Conservation (phyloP, 2,329 filamentous ascomycete genomes). For the Dryadomyces quercivorus region DNA sequence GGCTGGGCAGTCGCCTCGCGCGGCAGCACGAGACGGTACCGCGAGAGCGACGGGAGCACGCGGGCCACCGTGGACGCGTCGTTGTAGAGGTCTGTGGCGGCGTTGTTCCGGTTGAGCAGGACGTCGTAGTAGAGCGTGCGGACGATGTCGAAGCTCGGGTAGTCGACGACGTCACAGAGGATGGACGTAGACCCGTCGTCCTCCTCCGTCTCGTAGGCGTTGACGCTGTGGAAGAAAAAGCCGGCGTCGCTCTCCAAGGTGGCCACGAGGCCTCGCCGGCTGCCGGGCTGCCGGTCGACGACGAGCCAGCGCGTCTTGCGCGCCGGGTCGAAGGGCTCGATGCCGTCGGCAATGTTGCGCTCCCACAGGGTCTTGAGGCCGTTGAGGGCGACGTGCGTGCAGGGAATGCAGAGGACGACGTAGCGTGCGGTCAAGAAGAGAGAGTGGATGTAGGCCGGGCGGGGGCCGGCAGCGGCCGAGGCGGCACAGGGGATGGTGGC, state of each 20-base stretch:
- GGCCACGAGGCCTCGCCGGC: slow-evolving; percentile 48
- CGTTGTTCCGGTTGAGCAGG: slow-evolving; percentile 39
- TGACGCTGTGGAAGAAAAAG: slow-evolving; percentile 72
- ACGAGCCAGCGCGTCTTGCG: slow-evolving; percentile 59
- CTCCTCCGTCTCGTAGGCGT: slow-evolving; percentile 39
- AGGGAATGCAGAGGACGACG: slow-evolving; percentile 62
- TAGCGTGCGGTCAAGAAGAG: slow-evolving; percentile 61
- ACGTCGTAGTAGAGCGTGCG: slow-evolving; percentile 59
- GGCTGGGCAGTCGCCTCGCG: neutral
- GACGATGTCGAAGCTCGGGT: slow-evolving; percentile 52
- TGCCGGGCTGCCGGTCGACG: slow-evolving; percentile 49
- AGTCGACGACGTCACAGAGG: slow-evolving; percentile 53
- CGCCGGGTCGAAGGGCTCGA: slow-evolving; percentile 47
- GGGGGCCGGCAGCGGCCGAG: slow-evolving; percentile 5
- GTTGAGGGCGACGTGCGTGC: slow-evolving; percentile 42
- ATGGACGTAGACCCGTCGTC: too few relatives aligned
- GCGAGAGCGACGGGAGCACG: slow-evolving; percentile 25
- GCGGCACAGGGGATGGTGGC: slow-evolving; percentile 33
- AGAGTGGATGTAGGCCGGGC: slow-evolving; percentile 69
- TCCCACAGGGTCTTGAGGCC: slow-evolving; percentile 53
- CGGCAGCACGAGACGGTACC: slow-evolving; percentile 21
- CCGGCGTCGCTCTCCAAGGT: slow-evolving; percentile 55
- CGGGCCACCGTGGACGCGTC: slow-evolving; percentile 25
- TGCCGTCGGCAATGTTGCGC: slow-evolving; percentile 55
- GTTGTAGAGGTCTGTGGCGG: slow-evolving; percentile 29